Evolutionary conservation across 495 filamentous ascomycete species (phyloP).

Genomic region (Chaetomium tenue): DNA sequence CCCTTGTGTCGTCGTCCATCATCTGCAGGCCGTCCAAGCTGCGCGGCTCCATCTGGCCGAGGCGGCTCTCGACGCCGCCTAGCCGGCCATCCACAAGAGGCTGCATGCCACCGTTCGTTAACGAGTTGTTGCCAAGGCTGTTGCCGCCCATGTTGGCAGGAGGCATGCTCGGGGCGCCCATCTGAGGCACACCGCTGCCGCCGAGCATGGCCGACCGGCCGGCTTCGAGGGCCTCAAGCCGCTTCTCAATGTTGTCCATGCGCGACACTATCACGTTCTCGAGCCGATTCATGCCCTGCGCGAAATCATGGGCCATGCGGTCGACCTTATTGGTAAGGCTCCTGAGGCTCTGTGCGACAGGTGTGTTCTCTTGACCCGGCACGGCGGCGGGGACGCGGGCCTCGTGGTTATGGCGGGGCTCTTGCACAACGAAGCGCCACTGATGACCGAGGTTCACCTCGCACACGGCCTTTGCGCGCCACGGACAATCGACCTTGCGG

Average conservation of each 20-base stretch:
- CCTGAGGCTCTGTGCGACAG: slow-evolving; percentile 47
- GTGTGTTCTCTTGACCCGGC: slow-evolving; percentile 47
- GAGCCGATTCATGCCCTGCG: slow-evolving; percentile 35
- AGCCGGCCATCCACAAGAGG: slow-evolving; percentile 41
- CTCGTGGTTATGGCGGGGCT: slow-evolving; percentile 51
- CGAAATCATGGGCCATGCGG: slow-evolving; percentile 46
- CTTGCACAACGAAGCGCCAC: slow-evolving; percentile 51
- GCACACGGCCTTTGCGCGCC: slow-evolving; percentile 53
- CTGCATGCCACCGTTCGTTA: slow-evolving; percentile 36
- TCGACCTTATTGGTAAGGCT: slow-evolving; percentile 50
- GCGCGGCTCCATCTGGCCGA: slow-evolving; percentile 43
- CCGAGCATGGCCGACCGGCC: slow-evolving; percentile 32
- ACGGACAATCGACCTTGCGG: slow-evolving; percentile 54
- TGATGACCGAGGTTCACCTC: slow-evolving; percentile 52
- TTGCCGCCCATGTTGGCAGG: slow-evolving; percentile 38
- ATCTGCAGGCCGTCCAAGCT: slow-evolving; percentile 47
- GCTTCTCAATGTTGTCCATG: slow-evolving; percentile 45
- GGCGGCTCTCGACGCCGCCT: slow-evolving; percentile 41
- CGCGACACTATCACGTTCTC: slow-evolving; percentile 31
- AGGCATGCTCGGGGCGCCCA: slow-evolving; percentile 36
- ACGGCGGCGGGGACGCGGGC: slow-evolving; percentile 43
- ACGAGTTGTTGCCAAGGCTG: slow-evolving; percentile 27
- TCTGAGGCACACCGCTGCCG: slow-evolving; percentile 30
- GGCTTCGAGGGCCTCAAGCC: slow-evolving; percentile 45
- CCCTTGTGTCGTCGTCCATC: slow-evolving; percentile 46